Base-by-base conservation (phyloP, 208 protist genomes). In the Porcisia deanei region DNA sequence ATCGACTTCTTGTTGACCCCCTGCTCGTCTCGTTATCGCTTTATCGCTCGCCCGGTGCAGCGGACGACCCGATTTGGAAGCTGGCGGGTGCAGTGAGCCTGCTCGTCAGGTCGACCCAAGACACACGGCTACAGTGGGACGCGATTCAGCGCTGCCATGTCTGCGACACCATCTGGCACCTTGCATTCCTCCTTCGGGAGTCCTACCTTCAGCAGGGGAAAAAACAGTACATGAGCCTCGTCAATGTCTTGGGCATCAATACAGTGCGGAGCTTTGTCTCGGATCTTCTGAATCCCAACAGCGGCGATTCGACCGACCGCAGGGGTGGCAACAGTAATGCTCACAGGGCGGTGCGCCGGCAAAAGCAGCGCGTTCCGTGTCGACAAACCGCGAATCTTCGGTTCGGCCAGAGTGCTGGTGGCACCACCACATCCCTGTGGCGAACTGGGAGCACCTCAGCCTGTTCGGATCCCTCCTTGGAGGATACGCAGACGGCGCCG, bases 181-280 rank as follows among this genome's bases (percentile, higher is more conserved):
- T 93, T 52, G 82, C 77, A 30, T 86, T 85, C 25, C 79, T 71
- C 22, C 96, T 97, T 79, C 86, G 77, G 14, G 84, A 87, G 25
- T 84, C 83, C 58, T 97, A 97, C 77, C 80, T 80, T 59, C 77
- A 88, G 34, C 81, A 84, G 63, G 65, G 92, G 55, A 77, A 81
- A 43, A 75, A 83, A 20, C 88, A 96, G 83, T 84, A 94, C 59
- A 81, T 92, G 53, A 90, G 91, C 61, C 82, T 94, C 3, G 76
- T 94, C n/a, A 86, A 93, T 71, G 84, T 94, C 20, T 85, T 84
- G n/a, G 88, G 89, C 30, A 54, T 93, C n/a, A 79, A 85, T 73
- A 88, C 77, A 39, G 90, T 97, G 84, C 85, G 89, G 63, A 86
- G 83, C 39, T 92, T 96, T 71, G 83, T 95, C 16, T 90, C 86